Evolutionary conservation across 768 basidiomycete species (phyloP).

Genomic region (Tubosaeta brunneosetosa): DNA sequence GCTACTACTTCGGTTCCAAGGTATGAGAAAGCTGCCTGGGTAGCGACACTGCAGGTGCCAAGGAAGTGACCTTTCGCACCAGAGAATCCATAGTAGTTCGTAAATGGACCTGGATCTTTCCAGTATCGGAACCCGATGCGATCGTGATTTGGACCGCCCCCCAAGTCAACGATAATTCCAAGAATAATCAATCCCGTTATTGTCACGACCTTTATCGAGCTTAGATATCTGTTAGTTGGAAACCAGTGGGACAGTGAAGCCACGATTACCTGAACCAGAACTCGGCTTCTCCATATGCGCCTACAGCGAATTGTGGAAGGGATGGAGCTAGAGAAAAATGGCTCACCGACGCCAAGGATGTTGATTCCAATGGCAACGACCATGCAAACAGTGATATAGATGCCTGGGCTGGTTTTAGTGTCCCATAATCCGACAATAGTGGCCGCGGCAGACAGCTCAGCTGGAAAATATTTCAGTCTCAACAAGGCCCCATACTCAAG

Average conservation of each 20-base stretch:
- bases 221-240: conserved; percentile 9
- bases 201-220: conserved; percentile 50
- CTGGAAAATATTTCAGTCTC: conserved; percentile 18
- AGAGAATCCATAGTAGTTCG: conserved; percentile 34
- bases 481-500: not conserved
- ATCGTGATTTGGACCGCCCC: conserved; percentile 53
- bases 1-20: conserved; percentile 54
- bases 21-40: conserved; percentile 57
- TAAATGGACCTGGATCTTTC: conserved; percentile 56
- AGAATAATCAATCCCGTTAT: conserved; percentile 43
- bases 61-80: conserved; percentile 51
- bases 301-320: conserved; percentile 3
- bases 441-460: conserved; percentile 48
- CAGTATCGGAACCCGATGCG: conserved; percentile 46
- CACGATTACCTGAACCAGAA: conserved; percentile 42
- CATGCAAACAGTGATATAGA: conserved; percentile 51
- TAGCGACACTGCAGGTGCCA: conserved; percentile 48
- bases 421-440: conserved; percentile 50
- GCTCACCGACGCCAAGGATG: conserved; percentile 35
- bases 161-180: conserved; percentile 46
- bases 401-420: conserved; percentile 36
- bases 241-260: not conserved
- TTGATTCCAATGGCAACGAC: conserved; percentile 48
- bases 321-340: no score
- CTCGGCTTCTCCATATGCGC: conserved; percentile 45